Evolutionary conservation across 768 basidiomycete species (phyloP).

Genomic region (Butyriboletus loyo): DNA sequence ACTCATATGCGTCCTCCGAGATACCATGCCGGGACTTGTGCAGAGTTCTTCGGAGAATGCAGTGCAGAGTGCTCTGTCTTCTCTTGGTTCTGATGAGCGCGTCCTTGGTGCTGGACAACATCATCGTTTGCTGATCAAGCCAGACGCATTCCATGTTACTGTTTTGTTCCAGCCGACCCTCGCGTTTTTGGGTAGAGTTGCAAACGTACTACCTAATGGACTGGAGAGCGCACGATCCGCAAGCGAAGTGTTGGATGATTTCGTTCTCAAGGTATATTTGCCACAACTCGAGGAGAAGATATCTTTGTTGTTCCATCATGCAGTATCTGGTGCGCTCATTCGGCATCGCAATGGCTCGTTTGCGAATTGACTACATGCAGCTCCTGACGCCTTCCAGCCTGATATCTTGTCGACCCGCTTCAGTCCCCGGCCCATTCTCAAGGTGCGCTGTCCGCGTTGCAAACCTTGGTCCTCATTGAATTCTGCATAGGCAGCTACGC

Average conservation of each 20-base stretch:
- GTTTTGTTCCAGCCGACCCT: conserved; percentile 94
- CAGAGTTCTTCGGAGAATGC: conserved; percentile 61
- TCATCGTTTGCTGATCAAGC: conserved; percentile 81
- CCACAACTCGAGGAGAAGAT: conserved; percentile 96
- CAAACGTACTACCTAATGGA: conserved; percentile 70
- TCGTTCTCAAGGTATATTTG: conserved; percentile 88
- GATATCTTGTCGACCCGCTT: conserved; percentile 66
- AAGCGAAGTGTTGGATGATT: conserved; percentile 80
- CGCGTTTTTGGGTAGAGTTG: conserved; percentile 72
- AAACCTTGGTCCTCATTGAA: background rate
- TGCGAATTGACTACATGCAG: conserved; percentile 34
- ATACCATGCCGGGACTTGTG: conserved; percentile 93
- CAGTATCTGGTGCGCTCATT: conserved; percentile 60
- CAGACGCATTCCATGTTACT: conserved; percentile 93
- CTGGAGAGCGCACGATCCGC: conserved; percentile 63
- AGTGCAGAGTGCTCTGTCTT: conserved; percentile 56
- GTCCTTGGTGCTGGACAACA: conserved; percentile 69
- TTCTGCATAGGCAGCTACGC: conserved; percentile 65
- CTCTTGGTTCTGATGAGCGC: conserved; percentile 69
- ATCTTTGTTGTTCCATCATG: conserved; percentile 78
- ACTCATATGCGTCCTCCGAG: conserved; percentile 75
- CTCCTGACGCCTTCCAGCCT: conserved; percentile 83
- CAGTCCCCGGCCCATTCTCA: conserved; percentile 72
- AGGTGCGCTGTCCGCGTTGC: conserved; percentile 42
- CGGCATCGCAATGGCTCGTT: background rate